Evolutionary conservation across 352 stramenopile species (phyloP).

Genomic region (Phytophthora chlamydospora): DNA sequence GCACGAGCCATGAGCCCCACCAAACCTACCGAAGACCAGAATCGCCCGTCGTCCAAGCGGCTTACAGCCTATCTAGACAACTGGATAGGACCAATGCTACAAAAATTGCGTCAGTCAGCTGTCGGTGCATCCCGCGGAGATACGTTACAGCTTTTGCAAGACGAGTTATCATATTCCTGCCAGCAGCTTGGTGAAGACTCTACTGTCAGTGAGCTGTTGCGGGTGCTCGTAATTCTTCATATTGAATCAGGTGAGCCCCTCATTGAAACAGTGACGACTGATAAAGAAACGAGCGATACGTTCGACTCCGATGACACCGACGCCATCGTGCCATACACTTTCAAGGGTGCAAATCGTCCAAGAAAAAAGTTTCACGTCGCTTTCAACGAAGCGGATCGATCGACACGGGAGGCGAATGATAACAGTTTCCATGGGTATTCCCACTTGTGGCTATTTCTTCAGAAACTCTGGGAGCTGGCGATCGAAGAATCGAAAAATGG

Average conservation of each 20-base stretch:
- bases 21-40: constrained; percentile 10
- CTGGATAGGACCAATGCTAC: constrained; percentile 24
- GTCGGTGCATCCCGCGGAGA: constrained; percentile 15
- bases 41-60: constrained; percentile 22
- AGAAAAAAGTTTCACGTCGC: constrained; percentile 19
- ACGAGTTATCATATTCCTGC: constrained; percentile 17
- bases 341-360: background rate
- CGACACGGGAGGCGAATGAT: constrained; percentile 24
- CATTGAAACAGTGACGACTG: too few relatives aligned
- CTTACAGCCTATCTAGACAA: constrained; percentile 20
- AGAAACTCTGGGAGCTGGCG: constrained; percentile 23
- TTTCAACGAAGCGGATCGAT: constrained; percentile 23
- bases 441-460: constrained; percentile 38
- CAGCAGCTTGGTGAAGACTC: constrained; percentile 3
- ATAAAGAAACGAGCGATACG: background rate
- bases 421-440: constrained; percentile 33
- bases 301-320: background rate
- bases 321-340: background rate
- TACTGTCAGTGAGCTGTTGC: constrained; percentile 7
- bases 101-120: constrained; percentile 20
- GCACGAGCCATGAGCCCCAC: constrained; percentile 12
- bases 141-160: constrained; percentile 12
- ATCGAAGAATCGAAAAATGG: background rate
- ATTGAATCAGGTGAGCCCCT: constrained; percentile 1
- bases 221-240: constrained; percentile 11